These are phyloP conservation scores for Dunaliella primolecta DNA, from an alignment of 139 green algal genomes.

Conservation along the genomic window DNA sequence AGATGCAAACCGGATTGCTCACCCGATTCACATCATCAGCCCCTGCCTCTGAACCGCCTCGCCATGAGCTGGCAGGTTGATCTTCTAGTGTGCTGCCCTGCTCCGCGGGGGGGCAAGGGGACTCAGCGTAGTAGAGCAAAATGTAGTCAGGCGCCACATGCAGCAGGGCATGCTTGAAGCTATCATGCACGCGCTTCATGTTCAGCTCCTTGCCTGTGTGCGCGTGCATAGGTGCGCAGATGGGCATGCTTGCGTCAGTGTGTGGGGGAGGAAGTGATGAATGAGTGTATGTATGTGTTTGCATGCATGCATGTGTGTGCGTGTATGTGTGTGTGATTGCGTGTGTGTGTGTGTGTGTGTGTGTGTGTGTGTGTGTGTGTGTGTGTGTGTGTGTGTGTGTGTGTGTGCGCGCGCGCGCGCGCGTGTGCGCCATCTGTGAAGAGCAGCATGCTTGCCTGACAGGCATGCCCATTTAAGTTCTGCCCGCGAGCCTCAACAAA, in stretches of 20 bases:
- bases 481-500: no score
- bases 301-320: neutral
- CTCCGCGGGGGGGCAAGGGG: neutral
- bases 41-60: neutral
- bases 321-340: neutral
- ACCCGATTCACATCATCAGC: neutral
- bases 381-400: conserved; percentile 2
- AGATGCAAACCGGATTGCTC: no score
- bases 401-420: neutral
- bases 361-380: conserved; percentile 17
- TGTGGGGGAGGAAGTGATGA: no score
- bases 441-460: neutral
- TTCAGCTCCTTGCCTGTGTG: neutral
- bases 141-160: neutral
- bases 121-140: neutral
- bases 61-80: no score
- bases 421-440: neutral
- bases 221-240: conserved; percentile 3
- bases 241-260: neutral
- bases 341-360: conserved; percentile 13
- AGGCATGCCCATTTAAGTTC: no score
- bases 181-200: neutral
- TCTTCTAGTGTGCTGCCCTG: no score
- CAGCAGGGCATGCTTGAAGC: neutral
- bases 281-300: conserved; percentile 3